Evolutionary conservation across 345 rosid species (phyloP).

Genomic region (Zanthoxylum bungeanum): DNA sequence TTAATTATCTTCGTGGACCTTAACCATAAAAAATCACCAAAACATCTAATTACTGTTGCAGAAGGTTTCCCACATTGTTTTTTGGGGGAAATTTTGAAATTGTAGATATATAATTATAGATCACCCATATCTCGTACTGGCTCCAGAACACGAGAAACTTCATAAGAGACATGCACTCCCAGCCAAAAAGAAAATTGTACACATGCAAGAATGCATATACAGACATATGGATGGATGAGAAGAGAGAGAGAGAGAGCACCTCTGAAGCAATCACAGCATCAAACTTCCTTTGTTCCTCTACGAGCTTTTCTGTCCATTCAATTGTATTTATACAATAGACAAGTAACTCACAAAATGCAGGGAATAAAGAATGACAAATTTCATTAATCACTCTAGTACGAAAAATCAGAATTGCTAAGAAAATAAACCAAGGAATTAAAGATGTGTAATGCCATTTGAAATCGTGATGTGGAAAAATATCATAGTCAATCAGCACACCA

Average conservation of each 20-base stretch:
- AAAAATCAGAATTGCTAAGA: background rate
- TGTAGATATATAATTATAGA: background rate
- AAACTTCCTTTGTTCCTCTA: constrained; percentile 71
- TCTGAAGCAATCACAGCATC: constrained; percentile 87
- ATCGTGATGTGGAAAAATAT: background rate
- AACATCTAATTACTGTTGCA: too few species aligned
- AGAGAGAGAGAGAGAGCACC: constrained; percentile 35
- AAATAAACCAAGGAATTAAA: background rate
- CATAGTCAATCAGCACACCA: background rate
- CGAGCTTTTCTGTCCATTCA: constrained; percentile 62
- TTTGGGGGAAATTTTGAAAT: background rate
- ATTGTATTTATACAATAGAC: constrained; percentile 1
- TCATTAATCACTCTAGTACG: background rate
- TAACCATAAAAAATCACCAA: background rate
- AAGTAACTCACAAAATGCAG: background rate
- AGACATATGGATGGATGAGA: background rate
- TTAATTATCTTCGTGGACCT: background rate
- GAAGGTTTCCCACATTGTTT: background rate
- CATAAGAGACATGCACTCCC: too few species aligned
- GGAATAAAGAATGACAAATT: background rate
- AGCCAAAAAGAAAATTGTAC: background rate
- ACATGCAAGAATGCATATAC: background rate
- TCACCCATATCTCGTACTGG: background rate
- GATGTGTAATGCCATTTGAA: background rate
- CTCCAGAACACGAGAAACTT: background rate